Evolutionary conservation across 129 eudicot genomes (phyloP).

Genomic region (Saussurea involucrata): DNA sequence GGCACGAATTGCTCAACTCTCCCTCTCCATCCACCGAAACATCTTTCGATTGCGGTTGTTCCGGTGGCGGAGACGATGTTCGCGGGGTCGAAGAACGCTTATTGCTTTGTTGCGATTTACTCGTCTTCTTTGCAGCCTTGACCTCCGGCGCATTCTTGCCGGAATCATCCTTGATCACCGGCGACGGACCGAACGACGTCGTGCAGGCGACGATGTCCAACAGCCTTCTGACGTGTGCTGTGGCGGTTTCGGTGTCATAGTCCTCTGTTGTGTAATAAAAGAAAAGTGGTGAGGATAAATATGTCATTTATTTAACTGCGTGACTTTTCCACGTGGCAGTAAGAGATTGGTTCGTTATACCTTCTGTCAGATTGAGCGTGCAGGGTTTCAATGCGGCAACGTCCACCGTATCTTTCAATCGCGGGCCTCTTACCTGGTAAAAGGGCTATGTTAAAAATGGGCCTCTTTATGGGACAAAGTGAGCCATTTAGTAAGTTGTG

Average conservation of each 20-base stretch:
- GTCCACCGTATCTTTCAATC: slow-evolving; percentile 90
- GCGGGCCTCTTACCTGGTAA: slow-evolving; percentile 79
- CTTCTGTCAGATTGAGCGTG: slow-evolving; percentile 69
- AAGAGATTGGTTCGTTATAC: slow-evolving; percentile 34
- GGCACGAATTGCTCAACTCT: slow-evolving; percentile 71
- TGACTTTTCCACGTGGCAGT: slow-evolving; percentile 14
- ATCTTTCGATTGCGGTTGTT: slow-evolving; percentile 44
- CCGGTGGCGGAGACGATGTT: slow-evolving; percentile 28
- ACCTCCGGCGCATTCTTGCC: slow-evolving; percentile 45
- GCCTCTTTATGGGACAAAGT: slow-evolving; percentile 10
- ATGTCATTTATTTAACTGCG: slow-evolving; percentile 20
- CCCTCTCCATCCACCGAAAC: slow-evolving; percentile 73
- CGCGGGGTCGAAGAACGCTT: slow-evolving; percentile 42
- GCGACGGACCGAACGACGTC: slow-evolving; percentile 89
- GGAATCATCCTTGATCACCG: slow-evolving; percentile 64
- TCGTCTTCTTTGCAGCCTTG: slow-evolving; percentile 58
- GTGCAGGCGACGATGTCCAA: slow-evolving; percentile 96
- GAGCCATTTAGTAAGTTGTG: slow-evolving; percentile 14
- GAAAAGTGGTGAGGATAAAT: slow-evolving; percentile 19
- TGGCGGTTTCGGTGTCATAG: slow-evolving; percentile 75
- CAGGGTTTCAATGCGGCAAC: slow-evolving; percentile 91
- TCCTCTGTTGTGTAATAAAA: slow-evolving; percentile 60
- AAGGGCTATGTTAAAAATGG: background rate
- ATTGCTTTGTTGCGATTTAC: slow-evolving; percentile 34
- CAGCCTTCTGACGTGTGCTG: slow-evolving; percentile 83